Percentiles rank a stretch among this genome's conserved stretches.
phyloP scores from a whole-genome alignment of 345 rosid genomes.

The Camelina neglecta region DNA sequence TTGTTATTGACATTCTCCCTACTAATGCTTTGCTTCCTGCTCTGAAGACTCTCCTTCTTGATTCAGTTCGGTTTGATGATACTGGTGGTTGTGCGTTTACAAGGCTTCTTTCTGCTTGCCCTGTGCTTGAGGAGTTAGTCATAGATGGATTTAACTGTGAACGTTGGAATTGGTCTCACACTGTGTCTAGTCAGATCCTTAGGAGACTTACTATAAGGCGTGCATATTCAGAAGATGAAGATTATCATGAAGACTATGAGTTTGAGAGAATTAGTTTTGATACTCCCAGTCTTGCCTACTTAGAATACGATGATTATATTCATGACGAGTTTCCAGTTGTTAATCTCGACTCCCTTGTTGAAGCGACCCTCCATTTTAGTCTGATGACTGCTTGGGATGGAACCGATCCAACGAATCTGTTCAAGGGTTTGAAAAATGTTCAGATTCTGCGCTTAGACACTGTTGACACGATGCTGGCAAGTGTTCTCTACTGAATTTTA shows the following conservation, averaged over 20 bases:
- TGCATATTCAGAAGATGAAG: too few relatives aligned
- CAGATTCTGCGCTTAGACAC: background rate
- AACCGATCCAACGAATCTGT: background rate
- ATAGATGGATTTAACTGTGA: background rate
- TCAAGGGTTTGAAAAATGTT: background rate
- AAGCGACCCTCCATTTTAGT: background rate
- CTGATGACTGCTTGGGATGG: too few relatives aligned
- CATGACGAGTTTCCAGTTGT: background rate
- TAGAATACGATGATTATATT: background rate
- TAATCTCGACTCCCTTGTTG: slow-evolving; percentile 17
- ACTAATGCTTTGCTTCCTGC: slow-evolving; percentile 1
- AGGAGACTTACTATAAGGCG: slow-evolving; percentile 10
- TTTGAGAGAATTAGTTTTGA: background rate
- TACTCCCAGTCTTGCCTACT: slow-evolving; percentile 7
- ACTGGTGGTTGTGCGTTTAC: background rate
- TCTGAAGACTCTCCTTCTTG: slow-evolving; percentile 14
- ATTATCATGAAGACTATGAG: background rate
- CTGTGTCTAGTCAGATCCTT: background rate
- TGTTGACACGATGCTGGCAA: background rate
- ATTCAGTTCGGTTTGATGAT: background rate
- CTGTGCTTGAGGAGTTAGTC: slow-evolving; percentile 11
- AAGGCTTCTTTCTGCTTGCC: slow-evolving; percentile 14
- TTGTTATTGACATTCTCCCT: background rate
- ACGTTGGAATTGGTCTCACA: slow-evolving; percentile 8
- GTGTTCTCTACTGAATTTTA: background rate